phyloP scores from a whole-genome alignment of 768 basidiomycete species.

The Kwoniella bestiolae region DNA sequence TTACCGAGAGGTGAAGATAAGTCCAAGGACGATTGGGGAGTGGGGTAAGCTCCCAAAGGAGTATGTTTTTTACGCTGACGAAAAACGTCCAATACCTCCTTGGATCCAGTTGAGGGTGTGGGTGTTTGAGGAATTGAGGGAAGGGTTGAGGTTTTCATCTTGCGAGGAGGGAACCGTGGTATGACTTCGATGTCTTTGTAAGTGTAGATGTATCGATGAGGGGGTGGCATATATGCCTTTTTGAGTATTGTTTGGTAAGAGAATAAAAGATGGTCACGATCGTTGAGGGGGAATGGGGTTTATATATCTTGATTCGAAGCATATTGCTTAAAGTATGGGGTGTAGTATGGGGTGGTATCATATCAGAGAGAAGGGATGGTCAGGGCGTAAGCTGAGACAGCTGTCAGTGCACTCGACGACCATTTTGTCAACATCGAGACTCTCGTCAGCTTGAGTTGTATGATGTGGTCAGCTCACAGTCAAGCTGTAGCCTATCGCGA shows the following conservation, averaged over 20 bases:
- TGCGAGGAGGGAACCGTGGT: background rate
- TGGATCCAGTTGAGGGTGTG: background rate
- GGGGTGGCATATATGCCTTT: background rate
- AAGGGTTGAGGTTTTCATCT: background rate
- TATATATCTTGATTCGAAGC: background rate
- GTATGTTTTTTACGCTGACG: background rate
- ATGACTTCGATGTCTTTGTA: slow-evolving; percentile 1
- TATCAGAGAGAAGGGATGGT: no score
- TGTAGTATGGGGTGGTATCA: no score
- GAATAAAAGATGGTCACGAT: background rate
- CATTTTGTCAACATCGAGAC: background rate
- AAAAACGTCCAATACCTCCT: no score
- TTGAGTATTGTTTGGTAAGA: background rate
- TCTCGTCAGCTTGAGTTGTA: background rate
- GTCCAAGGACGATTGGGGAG: background rate
- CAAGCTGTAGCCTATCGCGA: no score
- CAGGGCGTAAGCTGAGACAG: background rate
- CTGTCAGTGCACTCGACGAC: background rate
- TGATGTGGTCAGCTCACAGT: background rate
- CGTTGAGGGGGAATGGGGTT: background rate
- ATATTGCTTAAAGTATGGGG: no score
- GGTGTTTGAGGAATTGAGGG: slow-evolving; percentile 14
- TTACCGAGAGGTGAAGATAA: background rate
- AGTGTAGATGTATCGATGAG: background rate
- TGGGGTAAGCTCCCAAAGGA: background rate